Evolutionary conservation across 495 filamentous ascomycete genomes (phyloP).

Genomic region (Thermothielavioides terrestris): DNA sequence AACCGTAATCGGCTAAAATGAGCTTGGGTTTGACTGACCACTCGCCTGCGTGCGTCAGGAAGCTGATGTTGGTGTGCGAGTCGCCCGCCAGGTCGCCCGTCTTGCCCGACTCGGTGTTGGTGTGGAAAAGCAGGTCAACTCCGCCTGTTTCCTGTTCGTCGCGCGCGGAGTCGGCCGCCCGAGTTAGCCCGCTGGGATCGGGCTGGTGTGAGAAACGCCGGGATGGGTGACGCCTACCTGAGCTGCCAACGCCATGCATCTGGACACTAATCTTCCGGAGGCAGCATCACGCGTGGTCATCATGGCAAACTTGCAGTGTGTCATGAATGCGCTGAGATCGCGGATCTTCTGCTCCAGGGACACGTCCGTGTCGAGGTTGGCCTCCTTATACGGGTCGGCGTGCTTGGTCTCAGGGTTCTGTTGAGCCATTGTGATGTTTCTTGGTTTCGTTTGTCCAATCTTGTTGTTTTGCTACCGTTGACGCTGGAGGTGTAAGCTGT

Average conservation of each 20-base stretch:
- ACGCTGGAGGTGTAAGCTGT: not conserved
- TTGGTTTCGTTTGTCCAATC: not conserved
- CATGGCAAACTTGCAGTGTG: conserved; percentile 68
- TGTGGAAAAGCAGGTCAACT: conserved; percentile 86
- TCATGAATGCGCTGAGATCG: conserved; percentile 60
- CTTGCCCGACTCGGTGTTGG: conserved; percentile 89
- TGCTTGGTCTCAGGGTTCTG: conserved; percentile 40
- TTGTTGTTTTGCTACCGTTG: not conserved
- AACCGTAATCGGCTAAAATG: too few relatives aligned
- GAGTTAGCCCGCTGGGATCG: too few relatives aligned
- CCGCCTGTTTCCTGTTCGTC: conserved; percentile 67
- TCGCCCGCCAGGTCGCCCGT: conserved; percentile 71
- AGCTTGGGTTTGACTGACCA: too few relatives aligned
- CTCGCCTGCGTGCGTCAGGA: conserved; percentile 65
- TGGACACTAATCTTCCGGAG: conserved; percentile 56
- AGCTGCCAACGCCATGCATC: conserved; percentile 87
- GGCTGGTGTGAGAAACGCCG: too few relatives aligned
- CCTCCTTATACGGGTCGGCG: conserved; percentile 72
- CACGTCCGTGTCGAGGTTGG: conserved; percentile 55
- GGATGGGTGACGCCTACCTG: conserved; percentile 44
- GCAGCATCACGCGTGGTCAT: conserved; percentile 55
- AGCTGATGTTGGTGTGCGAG: conserved; percentile 75
- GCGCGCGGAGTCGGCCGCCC: too few relatives aligned
- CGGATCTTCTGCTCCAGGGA: conserved; percentile 70
- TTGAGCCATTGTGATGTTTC: conserved; percentile 11